Base-by-base conservation (phyloP, 306 rosid genomes). In the Cicer chorassanicum region DNA sequence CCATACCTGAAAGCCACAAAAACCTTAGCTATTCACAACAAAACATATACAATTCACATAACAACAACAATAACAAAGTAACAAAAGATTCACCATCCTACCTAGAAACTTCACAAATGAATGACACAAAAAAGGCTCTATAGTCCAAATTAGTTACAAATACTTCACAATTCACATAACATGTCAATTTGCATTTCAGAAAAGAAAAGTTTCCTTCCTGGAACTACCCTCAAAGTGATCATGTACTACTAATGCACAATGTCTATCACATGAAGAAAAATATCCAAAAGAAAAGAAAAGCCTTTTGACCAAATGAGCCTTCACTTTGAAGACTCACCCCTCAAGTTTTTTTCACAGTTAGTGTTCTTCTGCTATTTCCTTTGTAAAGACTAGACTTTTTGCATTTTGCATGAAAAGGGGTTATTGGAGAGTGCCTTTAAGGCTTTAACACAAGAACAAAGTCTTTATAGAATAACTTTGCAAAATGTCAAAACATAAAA, bases 401-500 rank as follows among this genome's bases (percentile, higher is more conserved):
- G 77, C 69, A 54, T 46, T 65, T 77, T 78, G 88, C 96, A 66
- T 88, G 61, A 84, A 88, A 83, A 89, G 90, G 68, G 78, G 85
- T 42, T 85, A 59, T 54, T 70, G 74, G 36, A 81, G 79, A 75
- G 78, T 49, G 79, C 77, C 45, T 76, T 74, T 87, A 65, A 60
- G 80, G 77, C 45, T 76, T 74, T 87, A 65, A 55, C 82, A 85
- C 85, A 78, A 81, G 80, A 84, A 81, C 81, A 11, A 82, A 78
- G 79, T 53, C 53, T 71, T 65, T 45, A 67, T 68, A 56, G 82
- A 84, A 82, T 69, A 61, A 76, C 67, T 74, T 70, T 67, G 78
- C 66, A 69, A 56, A 89, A 89, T 86, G 98, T 92, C 97, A 90
- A 90, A 86, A 77, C 80, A 75, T 68, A 38, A 54, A 84, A 0